Evolutionary conservation across 805 yeast genomes (phyloP), one percentile per base, ranked within the genome.

Genomic region (Sporopachydermia lactativora): DNA sequence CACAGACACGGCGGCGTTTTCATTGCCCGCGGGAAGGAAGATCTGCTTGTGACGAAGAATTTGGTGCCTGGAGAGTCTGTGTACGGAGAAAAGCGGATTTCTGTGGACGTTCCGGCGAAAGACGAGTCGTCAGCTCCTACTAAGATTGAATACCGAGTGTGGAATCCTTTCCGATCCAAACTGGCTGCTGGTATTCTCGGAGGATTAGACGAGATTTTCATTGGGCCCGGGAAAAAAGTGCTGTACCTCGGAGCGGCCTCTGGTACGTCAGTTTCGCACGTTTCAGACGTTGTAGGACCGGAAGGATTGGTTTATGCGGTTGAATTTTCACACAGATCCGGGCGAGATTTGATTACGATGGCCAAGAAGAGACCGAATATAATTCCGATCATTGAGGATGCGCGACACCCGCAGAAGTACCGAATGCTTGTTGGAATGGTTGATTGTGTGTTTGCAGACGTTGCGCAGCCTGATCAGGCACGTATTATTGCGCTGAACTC

Each of bases 101-200:
- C 94, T 44, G 73, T 92, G 47, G 98, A 92, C 63, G 96, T 83
- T 61, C 95, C 96, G 50, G 75, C 89, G 43, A 75, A 70, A 56
- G 94, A 81, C 59, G 94, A 81, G 58, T 81, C 81, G 58, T 83
- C 78, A 44, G 83, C 92, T 52, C 77, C 92, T 50, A 86, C 96
- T 58, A 92, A 92, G 73, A 75, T 78, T 47, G 98, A 92, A 72
- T 92, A 92, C 79, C 88, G 98, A 76, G 98, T 92, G 52, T 92
- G 98, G 98, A 92, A 92, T 70, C 98, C 98, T 49, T 92, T 92
- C 82, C 82, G 98, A 79, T 89, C 97, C 45, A 92, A 92, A 76
- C 73, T 92, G 70, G 98, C 98, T 62, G 98, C 98, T 48, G 98
- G 98, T 82, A 84, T 92, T 52, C 83, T 92, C 85, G 98, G 98